phyloP scores from a whole-genome alignment of 225 moss, liverwort and hornwort genomes.

The Pseudisothecium myosuroides region DNA sequence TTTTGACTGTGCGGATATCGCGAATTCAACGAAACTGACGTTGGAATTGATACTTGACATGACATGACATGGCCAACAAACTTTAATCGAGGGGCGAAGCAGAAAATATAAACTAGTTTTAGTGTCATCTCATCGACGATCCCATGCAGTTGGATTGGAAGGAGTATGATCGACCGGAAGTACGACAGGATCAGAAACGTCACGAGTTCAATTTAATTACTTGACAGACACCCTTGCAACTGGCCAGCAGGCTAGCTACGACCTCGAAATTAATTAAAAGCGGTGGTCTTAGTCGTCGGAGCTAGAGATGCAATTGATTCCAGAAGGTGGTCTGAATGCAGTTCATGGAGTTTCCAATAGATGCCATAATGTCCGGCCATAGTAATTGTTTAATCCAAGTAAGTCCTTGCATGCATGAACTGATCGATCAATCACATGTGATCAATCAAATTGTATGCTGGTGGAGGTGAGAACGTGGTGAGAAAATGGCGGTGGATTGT shows the following conservation, averaged over 20 bases:
- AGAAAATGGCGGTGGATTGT: neutral
- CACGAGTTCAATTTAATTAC: neutral
- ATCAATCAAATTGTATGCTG: neutral
- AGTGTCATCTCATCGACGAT: neutral
- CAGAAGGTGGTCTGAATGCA: neutral
- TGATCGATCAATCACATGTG: neutral
- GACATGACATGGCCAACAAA: neutral
- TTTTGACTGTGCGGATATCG: neutral
- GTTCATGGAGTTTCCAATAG: neutral
- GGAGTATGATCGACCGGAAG: neutral
- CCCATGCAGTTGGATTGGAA: neutral
- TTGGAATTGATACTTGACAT: neutral
- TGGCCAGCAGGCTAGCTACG: neutral
- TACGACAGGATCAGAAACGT: neutral
- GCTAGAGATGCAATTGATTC: neutral
- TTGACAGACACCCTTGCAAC: neutral
- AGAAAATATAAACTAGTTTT: neutral
- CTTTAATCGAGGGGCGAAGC: neutral
- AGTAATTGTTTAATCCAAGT: neutral
- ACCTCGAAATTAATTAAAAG: neutral
- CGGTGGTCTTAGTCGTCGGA: neutral
- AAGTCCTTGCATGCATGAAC: neutral
- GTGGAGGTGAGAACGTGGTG: neutral
- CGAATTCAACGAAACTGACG: neutral
- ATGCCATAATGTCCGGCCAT: neutral